Evolutionary conservation across 371 early-diverging fungal species (phyloP), one percentile per base, ranked within the genome.

Genomic region (Zopfochytrium polystomum): DNA sequence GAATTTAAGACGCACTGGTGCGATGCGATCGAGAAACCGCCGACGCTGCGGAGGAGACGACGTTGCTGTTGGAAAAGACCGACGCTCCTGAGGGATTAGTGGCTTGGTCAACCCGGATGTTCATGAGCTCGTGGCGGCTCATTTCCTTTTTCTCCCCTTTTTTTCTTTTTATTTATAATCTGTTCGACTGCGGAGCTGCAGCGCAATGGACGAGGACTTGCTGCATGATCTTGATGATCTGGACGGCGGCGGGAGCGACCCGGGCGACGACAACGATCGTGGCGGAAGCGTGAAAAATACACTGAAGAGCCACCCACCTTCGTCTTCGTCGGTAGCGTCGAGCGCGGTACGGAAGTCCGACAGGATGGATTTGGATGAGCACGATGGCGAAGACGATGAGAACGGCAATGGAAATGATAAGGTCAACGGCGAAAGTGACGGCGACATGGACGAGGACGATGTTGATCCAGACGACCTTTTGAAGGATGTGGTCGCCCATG

Each of bases 161-260:
- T n/a, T n/a, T n/a, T n/a, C n/a, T n/a, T n/a, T n/a, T n/a, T n/a
- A n/a, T n/a, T n/a, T n/a, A n/a, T n/a, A n/a, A n/a, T n/a, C n/a
- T n/a, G n/a, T n/a, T n/a, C n/a, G n/a, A n/a, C n/a, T n/a, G n/a
- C n/a, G n/a, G n/a, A n/a, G n/a, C n/a, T n/a, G n/a, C n/a, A n/a
- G n/a, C n/a, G n/a, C n/a, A n/a, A 75, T 68, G 72, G 70, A 76
- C 58, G 68, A 71, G 54, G 76, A 78, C 52, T 60, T 76, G 18
- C 52, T 76, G 31, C 51, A 62, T 25, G 79, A 79, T 43, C 57
- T 79, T 58, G 79, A 79, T 23, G 76, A 74, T 34, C 56, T 63
- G 48, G 60, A 38, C n/a, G 65, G 53, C 45, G 67, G 22, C 49
- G 49, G 22, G 11, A 11, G 49, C 49, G 22, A 49, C 29, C 20